Conservation (phyloP, 1,284 basidiomycete species). For the Heterobasidion occidentale region DNA sequence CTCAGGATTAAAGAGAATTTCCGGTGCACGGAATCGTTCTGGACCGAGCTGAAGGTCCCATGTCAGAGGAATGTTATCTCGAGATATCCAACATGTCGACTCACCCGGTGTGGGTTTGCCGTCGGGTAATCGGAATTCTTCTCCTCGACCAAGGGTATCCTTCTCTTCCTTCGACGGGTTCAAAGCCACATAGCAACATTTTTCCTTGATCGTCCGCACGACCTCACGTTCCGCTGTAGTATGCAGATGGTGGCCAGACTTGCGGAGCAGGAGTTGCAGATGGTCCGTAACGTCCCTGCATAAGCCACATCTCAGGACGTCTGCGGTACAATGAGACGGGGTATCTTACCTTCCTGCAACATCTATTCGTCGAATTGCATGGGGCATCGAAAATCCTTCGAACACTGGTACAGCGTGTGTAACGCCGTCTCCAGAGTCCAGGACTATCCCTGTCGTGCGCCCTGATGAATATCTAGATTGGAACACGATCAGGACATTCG, state of each 20-base stretch:
- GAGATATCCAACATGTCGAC: conserved; percentile 14
- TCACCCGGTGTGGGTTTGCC: conserved; percentile 86
- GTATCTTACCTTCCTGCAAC: conserved; percentile 78
- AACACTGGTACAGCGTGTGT: conserved; percentile 99
- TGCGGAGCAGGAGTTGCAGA: conserved; percentile 89
- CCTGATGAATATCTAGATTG: conserved; percentile 88
- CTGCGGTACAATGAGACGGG: not conserved
- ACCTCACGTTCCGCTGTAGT: conserved; percentile 98
- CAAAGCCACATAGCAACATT: conserved; percentile 91
- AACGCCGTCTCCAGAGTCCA: conserved; percentile 98
- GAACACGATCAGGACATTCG: conserved; percentile 3
- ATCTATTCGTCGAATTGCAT: conserved; percentile 94
- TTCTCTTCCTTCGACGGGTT: conserved; percentile 95
- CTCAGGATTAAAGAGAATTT: conserved; percentile 98
- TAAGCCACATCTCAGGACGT: not conserved
- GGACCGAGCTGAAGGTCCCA: conserved; percentile 65
- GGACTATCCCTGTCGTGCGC: conserved; percentile 96
- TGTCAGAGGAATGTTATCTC: conserved; percentile 3
- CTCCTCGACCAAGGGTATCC: conserved; percentile 67
- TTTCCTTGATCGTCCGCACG: conserved; percentile 97
- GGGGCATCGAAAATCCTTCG: conserved; percentile 98
- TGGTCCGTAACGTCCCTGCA: conserved; percentile 93
- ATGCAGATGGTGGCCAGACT: conserved; percentile 91
- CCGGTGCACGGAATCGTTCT: conserved; percentile 95
- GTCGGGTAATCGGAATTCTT: conserved; percentile 94